phyloP scores from a whole-genome alignment of 768 basidiomycete genomes.

The Jaapia argillacea region DNA sequence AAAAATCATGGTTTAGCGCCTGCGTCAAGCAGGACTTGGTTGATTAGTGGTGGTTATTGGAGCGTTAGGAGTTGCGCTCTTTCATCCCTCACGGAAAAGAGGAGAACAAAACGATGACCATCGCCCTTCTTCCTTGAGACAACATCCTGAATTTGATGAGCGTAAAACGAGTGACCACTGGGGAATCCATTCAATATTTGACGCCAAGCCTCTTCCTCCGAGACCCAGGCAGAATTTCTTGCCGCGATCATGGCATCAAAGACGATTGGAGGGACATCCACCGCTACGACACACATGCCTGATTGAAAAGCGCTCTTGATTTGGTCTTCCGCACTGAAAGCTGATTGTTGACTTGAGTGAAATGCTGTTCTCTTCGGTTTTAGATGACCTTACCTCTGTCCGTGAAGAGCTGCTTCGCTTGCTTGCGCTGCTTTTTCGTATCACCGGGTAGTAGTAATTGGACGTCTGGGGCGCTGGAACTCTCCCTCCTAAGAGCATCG shows the following conservation, averaged over 20 bases:
- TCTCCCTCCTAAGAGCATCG: conserved; percentile 21
- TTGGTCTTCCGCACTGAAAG: conserved; percentile 47
- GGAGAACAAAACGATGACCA: conserved; percentile 48
- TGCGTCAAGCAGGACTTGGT: no score
- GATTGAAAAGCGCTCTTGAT: conserved; percentile 49
- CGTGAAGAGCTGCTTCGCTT: conserved; percentile 56
- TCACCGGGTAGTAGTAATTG: conserved; percentile 62
- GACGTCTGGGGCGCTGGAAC: conserved; percentile 30
- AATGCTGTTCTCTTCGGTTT: background rate
- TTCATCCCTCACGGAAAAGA: conserved; percentile 64
- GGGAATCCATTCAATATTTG: conserved; percentile 44
- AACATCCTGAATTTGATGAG: conserved; percentile 57
- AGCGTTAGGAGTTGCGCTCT: conserved; percentile 50
- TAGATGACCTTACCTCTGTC: conserved; percentile 53
- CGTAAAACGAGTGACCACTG: conserved; percentile 48
- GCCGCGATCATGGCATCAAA: conserved; percentile 55
- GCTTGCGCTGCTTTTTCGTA: conserved; percentile 64
- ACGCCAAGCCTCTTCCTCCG: conserved; percentile 72
- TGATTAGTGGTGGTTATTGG: no score
- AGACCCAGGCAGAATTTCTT: conserved; percentile 52
- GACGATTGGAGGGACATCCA: conserved; percentile 51
- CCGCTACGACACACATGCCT: conserved; percentile 58
- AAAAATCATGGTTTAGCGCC: no score
- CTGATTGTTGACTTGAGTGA: background rate
- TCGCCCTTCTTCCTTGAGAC: conserved; percentile 52